Percentiles rank a stretch among this genome's conserved stretches.
Conservation (phyloP, 2,329 filamentous ascomycete species). For the Dryadomyces quercus-mongolicae region DNA sequence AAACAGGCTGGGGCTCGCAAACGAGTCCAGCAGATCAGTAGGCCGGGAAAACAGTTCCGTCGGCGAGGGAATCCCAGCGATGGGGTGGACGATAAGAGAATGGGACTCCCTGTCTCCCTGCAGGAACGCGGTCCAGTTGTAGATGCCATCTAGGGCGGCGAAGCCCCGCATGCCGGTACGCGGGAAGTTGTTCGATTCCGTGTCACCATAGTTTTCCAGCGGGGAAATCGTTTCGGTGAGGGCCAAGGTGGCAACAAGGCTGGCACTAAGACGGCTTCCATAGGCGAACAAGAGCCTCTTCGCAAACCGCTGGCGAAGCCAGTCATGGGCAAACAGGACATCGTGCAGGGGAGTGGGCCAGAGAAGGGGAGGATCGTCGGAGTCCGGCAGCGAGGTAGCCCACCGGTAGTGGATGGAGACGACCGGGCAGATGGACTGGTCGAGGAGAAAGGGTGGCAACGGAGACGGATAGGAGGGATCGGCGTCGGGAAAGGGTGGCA, state of each 20-base stretch:
- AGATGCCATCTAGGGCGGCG: slow-evolving; percentile 46
- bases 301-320: slow-evolving; percentile 22
- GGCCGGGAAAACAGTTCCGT: slow-evolving; percentile 34
- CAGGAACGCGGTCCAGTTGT: slow-evolving; percentile 49
- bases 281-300: slow-evolving; percentile 35
- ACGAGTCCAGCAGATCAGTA: slow-evolving; percentile 42
- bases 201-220: too few relatives aligned
- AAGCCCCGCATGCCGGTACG: slow-evolving; percentile 39
- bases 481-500: slow-evolving; percentile 34
- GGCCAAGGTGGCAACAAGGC: slow-evolving; percentile 42
- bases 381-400: slow-evolving; percentile 15
- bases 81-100: slow-evolving; percentile 19
- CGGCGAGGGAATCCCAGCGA: slow-evolving; percentile 13
- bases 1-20: slow-evolving; percentile 45
- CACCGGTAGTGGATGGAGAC: slow-evolving; percentile 51
- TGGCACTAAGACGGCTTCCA: slow-evolving; percentile 45
- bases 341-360: slow-evolving; percentile 51
- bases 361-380: slow-evolving; percentile 10
- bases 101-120: slow-evolving; percentile 11
- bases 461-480: slow-evolving; percentile 9
- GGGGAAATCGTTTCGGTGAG: slow-evolving; percentile 33
- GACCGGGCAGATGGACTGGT: slow-evolving; percentile 26
- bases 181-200: not conserved
- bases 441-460: slow-evolving; percentile 26
- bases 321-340: slow-evolving; percentile 38